phyloP scores from a whole-genome alignment of 257 asterid species.

The Nicotiana knightiana region DNA sequence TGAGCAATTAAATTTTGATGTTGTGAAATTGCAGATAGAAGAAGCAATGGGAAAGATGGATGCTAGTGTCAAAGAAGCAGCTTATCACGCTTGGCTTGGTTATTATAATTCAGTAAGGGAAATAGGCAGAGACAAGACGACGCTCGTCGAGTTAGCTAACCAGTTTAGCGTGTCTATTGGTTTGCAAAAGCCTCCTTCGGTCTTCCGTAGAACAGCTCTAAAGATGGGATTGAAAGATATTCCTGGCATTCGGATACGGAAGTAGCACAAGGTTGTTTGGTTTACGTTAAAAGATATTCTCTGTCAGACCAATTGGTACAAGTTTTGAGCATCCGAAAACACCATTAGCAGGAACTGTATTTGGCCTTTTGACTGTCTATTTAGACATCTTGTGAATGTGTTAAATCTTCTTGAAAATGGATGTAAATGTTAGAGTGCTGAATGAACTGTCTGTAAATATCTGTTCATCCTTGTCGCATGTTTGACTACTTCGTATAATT shows the following conservation, averaged over 20 bases:
- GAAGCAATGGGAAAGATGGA: conserved; percentile 58
- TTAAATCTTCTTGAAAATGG: not conserved
- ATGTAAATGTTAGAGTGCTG: not conserved
- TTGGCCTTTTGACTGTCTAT: not conserved
- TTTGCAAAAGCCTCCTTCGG: conserved; percentile 65
- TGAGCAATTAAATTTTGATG: not conserved
- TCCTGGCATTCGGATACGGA: conserved; percentile 61
- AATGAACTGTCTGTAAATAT: not conserved
- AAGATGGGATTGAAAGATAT: conserved; percentile 88
- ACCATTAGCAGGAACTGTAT: not conserved
- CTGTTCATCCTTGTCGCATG: not conserved
- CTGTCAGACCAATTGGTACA: not conserved
- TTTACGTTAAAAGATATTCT: not conserved
- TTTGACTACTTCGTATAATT: not conserved
- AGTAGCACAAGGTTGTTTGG: conserved; percentile 16
- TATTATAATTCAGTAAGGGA: conserved; percentile 65
- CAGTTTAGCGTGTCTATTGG: conserved; percentile 75
- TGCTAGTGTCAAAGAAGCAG: conserved; percentile 67
- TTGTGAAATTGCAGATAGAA: conserved; percentile 42
- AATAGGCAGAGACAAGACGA: conserved; percentile 74
- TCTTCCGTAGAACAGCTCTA: conserved; percentile 63
- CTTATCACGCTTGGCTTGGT: conserved; percentile 92
- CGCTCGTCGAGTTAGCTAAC: conserved; percentile 74
- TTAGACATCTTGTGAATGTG: not conserved
- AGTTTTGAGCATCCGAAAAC: not conserved